These are phyloP conservation scores for Hyaloscypha variabilis DNA, from an alignment of 495 filamentous ascomycete species.

Conservation along the genomic window DNA sequence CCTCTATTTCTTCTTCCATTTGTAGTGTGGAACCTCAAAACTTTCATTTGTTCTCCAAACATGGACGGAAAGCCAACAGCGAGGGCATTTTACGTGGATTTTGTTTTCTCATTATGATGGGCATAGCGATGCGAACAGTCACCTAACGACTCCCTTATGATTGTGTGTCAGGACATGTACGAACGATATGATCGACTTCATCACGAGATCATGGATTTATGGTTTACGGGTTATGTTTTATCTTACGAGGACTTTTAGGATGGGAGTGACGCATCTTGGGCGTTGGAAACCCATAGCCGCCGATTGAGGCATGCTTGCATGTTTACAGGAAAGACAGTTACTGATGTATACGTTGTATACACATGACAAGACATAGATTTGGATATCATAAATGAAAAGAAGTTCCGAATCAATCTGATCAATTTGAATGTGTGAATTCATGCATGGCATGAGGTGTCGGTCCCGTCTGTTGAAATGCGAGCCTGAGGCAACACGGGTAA, in stretches of 20 bases:
- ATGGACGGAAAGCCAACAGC: conserved; percentile 22
- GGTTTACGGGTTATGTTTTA: conserved; percentile 31
- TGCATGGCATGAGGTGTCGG: background rate
- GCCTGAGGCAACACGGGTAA: background rate
- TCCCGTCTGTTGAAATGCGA: background rate
- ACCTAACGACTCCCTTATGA: conserved; percentile 30
- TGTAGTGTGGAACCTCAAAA: conserved; percentile 15
- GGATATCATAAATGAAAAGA: conserved; percentile 18
- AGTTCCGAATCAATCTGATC: conserved; percentile 4
- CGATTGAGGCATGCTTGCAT: conserved; percentile 1
- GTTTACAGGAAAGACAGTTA: conserved; percentile 13
- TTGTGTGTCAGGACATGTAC: conserved; percentile 27
- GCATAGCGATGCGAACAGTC: conserved; percentile 31
- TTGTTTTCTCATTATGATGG: conserved; percentile 18
- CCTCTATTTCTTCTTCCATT: conserved; percentile 20
- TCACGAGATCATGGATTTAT: conserved; percentile 31
- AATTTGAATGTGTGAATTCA: conserved; percentile 6
- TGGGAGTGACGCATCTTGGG: conserved; percentile 26
- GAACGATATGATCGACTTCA: conserved; percentile 17
- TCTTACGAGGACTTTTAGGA: conserved; percentile 14
- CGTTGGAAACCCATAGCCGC: conserved; percentile 29
- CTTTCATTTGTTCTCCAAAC: conserved; percentile 22
- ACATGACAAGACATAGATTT: conserved; percentile 13
- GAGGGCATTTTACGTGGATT: conserved; percentile 17
- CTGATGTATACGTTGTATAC: conserved; percentile 24